Evolutionary conservation across 2,329 filamentous ascomycete species (phyloP), one percentile per base, ranked within the genome.

Genomic region (Aspergillus aculeatus): DNA sequence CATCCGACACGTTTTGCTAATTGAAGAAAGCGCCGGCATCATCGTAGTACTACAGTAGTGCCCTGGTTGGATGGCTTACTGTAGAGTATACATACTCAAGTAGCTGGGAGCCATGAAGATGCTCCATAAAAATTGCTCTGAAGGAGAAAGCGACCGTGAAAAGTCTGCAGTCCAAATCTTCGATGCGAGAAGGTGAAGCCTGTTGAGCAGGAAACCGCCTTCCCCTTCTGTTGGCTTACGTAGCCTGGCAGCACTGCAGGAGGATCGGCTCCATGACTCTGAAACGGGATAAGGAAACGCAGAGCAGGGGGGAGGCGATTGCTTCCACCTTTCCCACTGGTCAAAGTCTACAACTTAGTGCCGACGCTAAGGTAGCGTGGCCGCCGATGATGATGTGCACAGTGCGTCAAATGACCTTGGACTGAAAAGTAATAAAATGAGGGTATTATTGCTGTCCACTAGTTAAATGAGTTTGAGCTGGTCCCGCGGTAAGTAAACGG

Each of bases 361-460:
- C 48, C 50, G 16, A 38, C 57, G 23, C 57, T 59, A 59, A 49
- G 47, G 48, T 56, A 59, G 57, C 49, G 52, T 59, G 48, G 52
- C 38, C 52, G 57, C 47, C 49, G 57, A 59, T 56, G 38, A 44
- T 44, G 57, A 59, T 59, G 38, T 59, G 57, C 57, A 56, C 52
- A 50, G 57, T 59, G 57, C 52, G 57, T 56, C 57, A 59, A 59
- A 59, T 59, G 52, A 59, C 35, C 52, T 38, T 24, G 47, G 55
- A 31, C 53, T 31, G 57, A 56, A 51, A 35, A 47, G 35, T 38
- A 59, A 59, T 44, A 44, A 19, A 19, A 19, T 9, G 16, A 16
- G 14, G 16, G 7, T 44, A 44, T 44, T 44, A 44, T 44, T 5
- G 26, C 26, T 16, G 7, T n/a, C 38, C 16, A 44, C 14, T 44